Base-by-base conservation (phyloP, 2,329 filamentous ascomycete species). In the Xylaria sp. region DNA sequence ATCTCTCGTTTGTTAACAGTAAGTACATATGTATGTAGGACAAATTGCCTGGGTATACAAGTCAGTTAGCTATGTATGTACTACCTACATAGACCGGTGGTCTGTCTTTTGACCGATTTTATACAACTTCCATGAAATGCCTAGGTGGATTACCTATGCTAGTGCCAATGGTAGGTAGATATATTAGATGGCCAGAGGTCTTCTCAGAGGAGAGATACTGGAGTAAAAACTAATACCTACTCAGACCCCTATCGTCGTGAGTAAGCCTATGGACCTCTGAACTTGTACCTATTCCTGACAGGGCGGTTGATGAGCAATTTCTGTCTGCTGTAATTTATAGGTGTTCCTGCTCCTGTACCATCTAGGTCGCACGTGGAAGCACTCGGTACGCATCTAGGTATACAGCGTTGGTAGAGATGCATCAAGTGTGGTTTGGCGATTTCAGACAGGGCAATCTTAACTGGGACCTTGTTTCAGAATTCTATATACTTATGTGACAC, bases 371-470 rank as follows among this genome's bases (percentile, higher is more conserved):
- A 58, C 18, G 13, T 25, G 37, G 37, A 41, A n/a, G 54, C 41
- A 28, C 20, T 44, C 2, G 12, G 20, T 41, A 57, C n/a, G 54
- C 25, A 57, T 20, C 54, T 15, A 1, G 2, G 9, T 57, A 44
- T 1, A 10, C 50, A 50, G 52, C n/a, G 6, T 28, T 3, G 28
- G 28, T 25, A 18, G 39, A 58, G 48, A 52, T 58, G 56, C 32
- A 60, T 56, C 41, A 41, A 32, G 23, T 44, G 25, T 56, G 20
- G 32, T 65, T 28, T 65, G 52, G 56, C 52, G 63, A 60, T 66
- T 59, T 69, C n/a, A 69, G 54, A 69, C 67, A 66, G 32, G 44
- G 39, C n/a, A 63, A 66, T 69, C 67, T 63, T 44, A 55, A n/a
- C 58, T 55, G 28, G 60, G 63, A 51, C 51, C 18, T 51, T 44